Evolutionary conservation across 306 rosid species (phyloP).

Genomic region (Crataegus laevigata): DNA sequence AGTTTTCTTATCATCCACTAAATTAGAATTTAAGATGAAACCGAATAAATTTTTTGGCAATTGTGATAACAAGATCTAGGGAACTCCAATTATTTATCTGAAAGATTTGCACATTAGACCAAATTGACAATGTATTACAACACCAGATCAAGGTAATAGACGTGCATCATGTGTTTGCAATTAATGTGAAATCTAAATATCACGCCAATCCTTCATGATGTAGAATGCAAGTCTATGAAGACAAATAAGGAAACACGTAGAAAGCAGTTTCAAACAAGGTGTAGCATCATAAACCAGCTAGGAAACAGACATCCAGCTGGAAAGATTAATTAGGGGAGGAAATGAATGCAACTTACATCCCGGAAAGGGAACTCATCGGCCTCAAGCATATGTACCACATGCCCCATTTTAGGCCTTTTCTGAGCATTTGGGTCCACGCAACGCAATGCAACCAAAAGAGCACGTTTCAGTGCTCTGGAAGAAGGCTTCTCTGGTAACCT

Average conservation of each 20-base stretch:
- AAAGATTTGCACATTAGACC: background rate
- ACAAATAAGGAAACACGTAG: background rate
- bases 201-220: background rate
- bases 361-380: slow-evolving; percentile 62
- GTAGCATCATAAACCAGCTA: background rate
- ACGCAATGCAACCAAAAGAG: slow-evolving; percentile 52
- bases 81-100: background rate
- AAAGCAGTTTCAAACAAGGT: background rate
- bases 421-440: slow-evolving; percentile 55
- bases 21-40: background rate
- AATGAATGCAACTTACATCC: slow-evolving; percentile 33
- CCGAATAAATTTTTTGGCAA: background rate
- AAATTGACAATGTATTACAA: background rate
- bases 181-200: background rate
- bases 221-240: background rate
- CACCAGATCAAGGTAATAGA: background rate
- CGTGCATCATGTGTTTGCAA: background rate
- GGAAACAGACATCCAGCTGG: background rate
- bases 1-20: background rate
- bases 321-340: background rate
- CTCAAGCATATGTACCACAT: slow-evolving; percentile 59
- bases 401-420: slow-evolving; percentile 63
- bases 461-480: slow-evolving; percentile 53
- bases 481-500: slow-evolving; percentile 53
- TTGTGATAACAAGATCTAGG: background rate